A percentile compares a stretch with the other conserved stretches of the same genome.
Conservation (phyloP, 306 rosid genomes). For the Lathyrus oleraceus region DNA sequence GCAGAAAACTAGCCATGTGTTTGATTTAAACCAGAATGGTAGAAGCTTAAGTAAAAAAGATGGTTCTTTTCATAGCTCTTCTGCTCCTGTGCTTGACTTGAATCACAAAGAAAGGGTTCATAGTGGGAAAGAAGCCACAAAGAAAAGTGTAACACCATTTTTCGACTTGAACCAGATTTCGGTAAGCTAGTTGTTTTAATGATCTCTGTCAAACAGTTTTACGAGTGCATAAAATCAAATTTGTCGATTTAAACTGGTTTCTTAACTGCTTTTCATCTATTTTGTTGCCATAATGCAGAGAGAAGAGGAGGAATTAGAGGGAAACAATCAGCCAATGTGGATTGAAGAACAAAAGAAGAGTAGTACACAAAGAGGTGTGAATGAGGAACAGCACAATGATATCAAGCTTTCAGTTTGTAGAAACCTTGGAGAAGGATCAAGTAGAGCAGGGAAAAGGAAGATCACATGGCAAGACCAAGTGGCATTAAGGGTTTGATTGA, state of each 20-base stretch:
- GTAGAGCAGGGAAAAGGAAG: slow-evolving; percentile 83
- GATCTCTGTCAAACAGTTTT: background rate
- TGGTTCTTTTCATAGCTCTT: slow-evolving; percentile 40
- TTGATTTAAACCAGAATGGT: slow-evolving; percentile 72
- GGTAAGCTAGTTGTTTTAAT: slow-evolving; percentile 55
- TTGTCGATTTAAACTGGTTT: background rate
- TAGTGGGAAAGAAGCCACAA: slow-evolving; percentile 59
- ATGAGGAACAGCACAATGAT: slow-evolving; percentile 66
- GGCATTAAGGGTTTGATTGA: slow-evolving; percentile 82
- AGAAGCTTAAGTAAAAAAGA: slow-evolving; percentile 50
- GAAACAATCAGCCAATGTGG: slow-evolving; percentile 47
- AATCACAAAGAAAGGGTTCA: slow-evolving; percentile 63
- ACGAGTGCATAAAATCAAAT: background rate
- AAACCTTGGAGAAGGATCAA: slow-evolving; percentile 68
- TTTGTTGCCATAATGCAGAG: slow-evolving; percentile 46
- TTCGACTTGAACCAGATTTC: slow-evolving; percentile 96
- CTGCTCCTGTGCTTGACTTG: slow-evolving; percentile 51
- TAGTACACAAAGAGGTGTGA: slow-evolving; percentile 51
- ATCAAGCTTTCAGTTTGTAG: slow-evolving; percentile 73
- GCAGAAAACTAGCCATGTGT: slow-evolving; percentile 44
- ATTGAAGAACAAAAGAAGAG: slow-evolving; percentile 66
- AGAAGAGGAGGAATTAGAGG: slow-evolving; percentile 87
- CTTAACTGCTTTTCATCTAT: background rate
- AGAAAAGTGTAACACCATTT: slow-evolving; percentile 55
- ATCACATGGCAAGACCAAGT: slow-evolving; percentile 98